Evolutionary conservation across 352 stramenopile species (phyloP).

Genomic region (Pythium scleroteichum): DNA sequence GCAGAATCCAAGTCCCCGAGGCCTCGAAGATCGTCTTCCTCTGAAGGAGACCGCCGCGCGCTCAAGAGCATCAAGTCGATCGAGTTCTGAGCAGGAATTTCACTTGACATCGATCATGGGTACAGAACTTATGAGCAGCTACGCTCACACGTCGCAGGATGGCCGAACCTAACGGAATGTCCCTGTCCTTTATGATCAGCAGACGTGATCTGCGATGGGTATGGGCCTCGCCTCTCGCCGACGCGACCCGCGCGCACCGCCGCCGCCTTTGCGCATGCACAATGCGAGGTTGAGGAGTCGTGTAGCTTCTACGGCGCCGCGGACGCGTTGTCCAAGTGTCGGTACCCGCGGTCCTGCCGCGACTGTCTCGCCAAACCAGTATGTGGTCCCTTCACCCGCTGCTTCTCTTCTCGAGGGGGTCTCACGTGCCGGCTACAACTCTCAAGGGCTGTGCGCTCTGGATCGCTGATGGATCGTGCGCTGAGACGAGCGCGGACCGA

Average conservation of each 20-base stretch:
- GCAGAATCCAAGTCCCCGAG: slow-evolving; percentile 12
- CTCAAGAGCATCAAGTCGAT: slow-evolving; percentile 21
- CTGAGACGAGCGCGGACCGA: background rate
- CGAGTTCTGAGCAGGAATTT: slow-evolving; percentile 18
- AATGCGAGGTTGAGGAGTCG: too few species aligned
- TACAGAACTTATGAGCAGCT: too few species aligned
- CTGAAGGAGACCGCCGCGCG: background rate
- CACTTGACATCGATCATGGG: too few species aligned
- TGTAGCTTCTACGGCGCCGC: slow-evolving; percentile 8
- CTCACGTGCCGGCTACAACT: too few species aligned
- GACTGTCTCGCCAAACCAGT: slow-evolving; percentile 15
- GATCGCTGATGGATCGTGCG: background rate
- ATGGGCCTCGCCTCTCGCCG: too few species aligned
- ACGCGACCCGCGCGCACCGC: too few species aligned
- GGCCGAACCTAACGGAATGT: too few species aligned
- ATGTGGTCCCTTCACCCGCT: background rate
- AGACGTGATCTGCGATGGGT: too few species aligned
- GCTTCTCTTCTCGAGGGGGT: background rate
- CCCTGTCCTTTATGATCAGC: too few species aligned
- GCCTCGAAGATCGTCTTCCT: slow-evolving; percentile 3
- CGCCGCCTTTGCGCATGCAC: too few species aligned
- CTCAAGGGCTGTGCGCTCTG: slow-evolving; percentile 6
- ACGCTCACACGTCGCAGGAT: too few species aligned
- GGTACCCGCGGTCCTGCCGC: slow-evolving; percentile 5
- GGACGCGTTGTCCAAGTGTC: background rate